Evolutionary conservation across 805 yeast species (phyloP).

Genomic region (Nakazawaea molendinolei): DNA sequence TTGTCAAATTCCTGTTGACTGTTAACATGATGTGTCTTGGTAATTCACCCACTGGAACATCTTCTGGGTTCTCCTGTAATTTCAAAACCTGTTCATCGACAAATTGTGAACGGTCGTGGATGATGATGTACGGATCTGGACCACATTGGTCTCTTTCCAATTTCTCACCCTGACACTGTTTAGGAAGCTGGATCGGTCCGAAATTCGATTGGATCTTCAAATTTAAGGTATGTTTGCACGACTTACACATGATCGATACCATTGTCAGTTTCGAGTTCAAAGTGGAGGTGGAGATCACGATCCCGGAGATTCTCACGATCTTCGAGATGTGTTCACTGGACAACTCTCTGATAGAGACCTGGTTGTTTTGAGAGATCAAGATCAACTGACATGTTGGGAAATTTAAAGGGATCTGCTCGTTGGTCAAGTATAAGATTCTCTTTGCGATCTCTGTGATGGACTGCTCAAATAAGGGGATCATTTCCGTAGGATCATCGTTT

Average conservation of each 20-base stretch:
- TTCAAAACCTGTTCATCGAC: slow-evolving; percentile 93
- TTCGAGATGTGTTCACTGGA: slow-evolving; percentile 86
- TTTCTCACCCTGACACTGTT: slow-evolving; percentile 50
- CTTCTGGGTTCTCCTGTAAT: slow-evolving; percentile 95
- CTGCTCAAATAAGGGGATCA: slow-evolving; percentile 78
- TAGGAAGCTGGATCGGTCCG: slow-evolving; percentile 64
- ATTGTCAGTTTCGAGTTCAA: slow-evolving; percentile 80
- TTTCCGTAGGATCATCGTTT: slow-evolving; percentile 80
- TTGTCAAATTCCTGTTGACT: slow-evolving; percentile 84
- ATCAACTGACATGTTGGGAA: slow-evolving; percentile 85
- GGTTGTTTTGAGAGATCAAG: slow-evolving; percentile 63
- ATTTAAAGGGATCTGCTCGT: slow-evolving; percentile 41
- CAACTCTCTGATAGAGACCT: slow-evolving; percentile 69
- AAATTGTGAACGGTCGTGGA: slow-evolving; percentile 89
- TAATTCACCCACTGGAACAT: slow-evolving; percentile 98
- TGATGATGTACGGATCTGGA: slow-evolving; percentile 85
- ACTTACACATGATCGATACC: slow-evolving; percentile 79
- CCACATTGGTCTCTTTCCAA: slow-evolving; percentile 65
- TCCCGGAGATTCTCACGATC: slow-evolving; percentile 87
- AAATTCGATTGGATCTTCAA: slow-evolving; percentile 60
- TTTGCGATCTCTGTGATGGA: slow-evolving; percentile 85
- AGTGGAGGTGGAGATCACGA: slow-evolving; percentile 86
- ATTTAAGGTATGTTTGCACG: slow-evolving; percentile 75
- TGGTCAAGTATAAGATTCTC: slow-evolving; percentile 49
- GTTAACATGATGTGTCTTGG: slow-evolving; percentile 88